Base-by-base conservation (phyloP, 805 yeast species). In the Barnettozyma pratensis region DNA sequence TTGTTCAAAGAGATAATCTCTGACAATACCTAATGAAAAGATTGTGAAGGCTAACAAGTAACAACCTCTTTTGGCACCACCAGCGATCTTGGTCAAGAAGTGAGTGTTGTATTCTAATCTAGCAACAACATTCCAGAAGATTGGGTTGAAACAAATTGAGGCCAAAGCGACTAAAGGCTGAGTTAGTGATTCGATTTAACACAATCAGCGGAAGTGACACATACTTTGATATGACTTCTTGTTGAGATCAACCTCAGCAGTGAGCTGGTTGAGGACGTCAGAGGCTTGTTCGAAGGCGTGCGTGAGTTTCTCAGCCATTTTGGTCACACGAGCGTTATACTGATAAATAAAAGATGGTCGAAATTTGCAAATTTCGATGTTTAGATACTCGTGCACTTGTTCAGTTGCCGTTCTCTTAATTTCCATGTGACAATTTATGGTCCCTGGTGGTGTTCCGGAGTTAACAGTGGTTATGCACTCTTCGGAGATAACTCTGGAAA, bases 41-140 rank as follows among this genome's bases (percentile, higher is more conserved):
- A 94, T 95, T 11, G 91, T 79, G 8, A 76, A 49, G 0, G 99
- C 97, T 53, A 94, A 76, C 5, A 80, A 55, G 64, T 94, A 94
- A 67, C 98, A 95, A 3, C 97, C 99, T 14, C 69, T 66, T 47
- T 75, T 79, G 37, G 83, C 73, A 27, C 87, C 83, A 31, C 87
- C 84, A 1, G 85, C 76, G 25, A 87, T 52, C 59, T 85, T 88
- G 25, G 98, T 87, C 47, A 92, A 68, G 46, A 85, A 59, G 56
- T 86, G 85, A 12, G 87, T 81, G 51, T 80, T 79, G 74, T 88
- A 88, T 64, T 94, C 98, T 56, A 49, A 60, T 58, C 98, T 77
- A 6, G 99, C 99, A 26, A 80, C 95, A 49, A 85, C 76, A 66
- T 94, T 94, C 99, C 99, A 94, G 64, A 91, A 92, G 32, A 87